Conservation (phyloP, 805 yeast genomes). For the Candida manassasensis region DNA sequence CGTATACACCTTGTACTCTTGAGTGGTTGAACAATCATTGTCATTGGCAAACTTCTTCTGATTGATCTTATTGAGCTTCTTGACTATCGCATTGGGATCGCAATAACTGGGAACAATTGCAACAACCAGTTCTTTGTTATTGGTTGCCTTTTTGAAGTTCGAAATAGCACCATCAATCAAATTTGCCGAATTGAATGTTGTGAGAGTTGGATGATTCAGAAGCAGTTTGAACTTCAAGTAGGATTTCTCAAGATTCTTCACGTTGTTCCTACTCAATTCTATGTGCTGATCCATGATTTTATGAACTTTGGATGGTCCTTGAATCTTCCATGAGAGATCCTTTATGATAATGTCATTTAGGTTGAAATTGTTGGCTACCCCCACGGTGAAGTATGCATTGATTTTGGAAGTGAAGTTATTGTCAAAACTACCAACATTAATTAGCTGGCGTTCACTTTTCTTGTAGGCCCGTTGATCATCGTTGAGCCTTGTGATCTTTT, state of each 20-base stretch:
- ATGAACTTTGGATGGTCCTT: slow-evolving; percentile 1
- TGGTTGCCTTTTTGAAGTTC: neutral
- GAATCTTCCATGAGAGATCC: slow-evolving; percentile 3
- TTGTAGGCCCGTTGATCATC: slow-evolving; percentile 14
- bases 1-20: neutral
- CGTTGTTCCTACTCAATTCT: slow-evolving; percentile 7
- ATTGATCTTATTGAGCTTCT: slow-evolving; percentile 2
- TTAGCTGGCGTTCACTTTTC: slow-evolving; percentile 12
- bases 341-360: slow-evolving; percentile 4
- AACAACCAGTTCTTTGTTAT: slow-evolving; percentile 8
- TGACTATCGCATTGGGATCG: slow-evolving; percentile 4
- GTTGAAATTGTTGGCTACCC: neutral
- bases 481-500: slow-evolving; percentile 14
- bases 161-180: neutral
- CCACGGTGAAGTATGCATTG: slow-evolving; percentile 1
- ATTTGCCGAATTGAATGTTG: neutral
- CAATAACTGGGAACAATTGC: slow-evolving; percentile 16
- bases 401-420: neutral
- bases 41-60: neutral
- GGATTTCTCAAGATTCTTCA: slow-evolving; percentile 13
- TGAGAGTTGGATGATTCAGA: neutral
- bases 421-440: slow-evolving; percentile 7
- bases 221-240: slow-evolving; percentile 9
- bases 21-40: neutral
- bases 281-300: slow-evolving; percentile 11